Percentiles rank a stretch among this genome's conserved stretches.
phyloP scores from a whole-genome alignment of 2,329 filamentous ascomycete genomes.

The Aspergillus neotritici region DNA sequence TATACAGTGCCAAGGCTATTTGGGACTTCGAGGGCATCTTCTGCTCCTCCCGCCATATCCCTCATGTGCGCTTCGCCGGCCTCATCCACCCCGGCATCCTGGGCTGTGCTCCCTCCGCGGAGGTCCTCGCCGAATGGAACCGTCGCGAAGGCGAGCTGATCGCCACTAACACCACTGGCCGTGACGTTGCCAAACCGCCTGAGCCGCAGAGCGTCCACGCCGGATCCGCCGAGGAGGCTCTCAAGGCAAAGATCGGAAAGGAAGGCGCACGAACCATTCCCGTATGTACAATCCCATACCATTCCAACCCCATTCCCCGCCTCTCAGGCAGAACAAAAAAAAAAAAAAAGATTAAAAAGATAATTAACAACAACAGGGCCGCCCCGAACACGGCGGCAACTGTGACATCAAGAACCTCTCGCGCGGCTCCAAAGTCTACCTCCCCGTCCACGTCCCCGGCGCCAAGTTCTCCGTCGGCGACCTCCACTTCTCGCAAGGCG shows the following conservation, averaged over 20 bases:
- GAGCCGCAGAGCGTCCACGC: conserved; percentile 67
- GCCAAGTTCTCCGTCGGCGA: conserved; percentile 90
- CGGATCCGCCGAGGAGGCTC: conserved; percentile 54
- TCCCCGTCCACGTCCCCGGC: conserved; percentile 78
- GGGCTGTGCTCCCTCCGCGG: conserved; percentile 75
- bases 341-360: neutral
- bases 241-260: conserved; percentile 62
- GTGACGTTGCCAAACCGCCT: conserved; percentile 72
- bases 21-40: conserved; percentile 75
- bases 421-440: conserved; percentile 73
- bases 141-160: conserved; percentile 75
- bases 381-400: conserved; percentile 84
- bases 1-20: conserved; percentile 58
- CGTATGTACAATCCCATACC: conserved; percentile 26
- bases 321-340: no score
- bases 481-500: conserved; percentile 79
- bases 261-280: conserved; percentile 85
- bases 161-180: conserved; percentile 56
- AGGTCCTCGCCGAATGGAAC: conserved; percentile 78
- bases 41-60: conserved; percentile 80
- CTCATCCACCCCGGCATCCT: conserved; percentile 89
- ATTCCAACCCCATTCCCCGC: neutral
- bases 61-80: conserved; percentile 79
- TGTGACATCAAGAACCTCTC: conserved; percentile 87
- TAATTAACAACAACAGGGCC: conserved; percentile 39